Evolutionary conservation across 2,329 filamentous ascomycete species (phyloP), one percentile per base, ranked within the genome.

Genomic region (Neopestalotiopsis sp.): DNA sequence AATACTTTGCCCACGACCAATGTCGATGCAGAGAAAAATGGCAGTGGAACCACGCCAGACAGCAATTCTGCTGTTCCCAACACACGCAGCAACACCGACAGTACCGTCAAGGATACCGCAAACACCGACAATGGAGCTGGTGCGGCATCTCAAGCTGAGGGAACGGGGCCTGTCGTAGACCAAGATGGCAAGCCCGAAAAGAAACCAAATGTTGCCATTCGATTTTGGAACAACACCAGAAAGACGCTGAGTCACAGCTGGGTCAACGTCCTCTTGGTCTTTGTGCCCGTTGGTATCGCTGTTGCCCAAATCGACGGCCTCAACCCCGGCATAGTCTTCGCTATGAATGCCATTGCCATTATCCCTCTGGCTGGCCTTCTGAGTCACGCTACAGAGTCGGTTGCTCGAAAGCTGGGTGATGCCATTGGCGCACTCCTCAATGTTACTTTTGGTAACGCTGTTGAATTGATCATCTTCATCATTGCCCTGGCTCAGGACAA

Each of bases 381-480:
- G 73, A 90, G 89, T 74, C 90, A 90, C 80, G 92, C 92, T 45
- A 94, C 92, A 17, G 92, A 94, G 81, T 91, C 89, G 68, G 92
- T 94, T 69, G 91, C 92, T 62, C 86, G 86, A 72, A 89, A 89
- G 73, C 86, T 94, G 80, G 92, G 92, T 66, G 92, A 94, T 76
- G 91, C 91, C 3, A 82, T 93, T 60, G 91, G 91, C 67, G 91
- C 92, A 42, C 80, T 94, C 74, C 86, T 94, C 77, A 94, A 94
- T 75, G 90, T 94, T 70, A 93, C 91, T 9, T 93, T 94, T 82
- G 91, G 92, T 73, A 94, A 94, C 78, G 91, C 92, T 28, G 92
- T 94, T 30, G 92, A 94, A 79, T 81, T 94, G 77, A 94, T 94
- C 76, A 93, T 94, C 72, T 94, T 93, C 79, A 94, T 91, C 78